Evolutionary conservation across 352 stramenopile species (phyloP), one percentile per base, ranked within the genome.

Genomic region (Globisporangium cystogenes): DNA sequence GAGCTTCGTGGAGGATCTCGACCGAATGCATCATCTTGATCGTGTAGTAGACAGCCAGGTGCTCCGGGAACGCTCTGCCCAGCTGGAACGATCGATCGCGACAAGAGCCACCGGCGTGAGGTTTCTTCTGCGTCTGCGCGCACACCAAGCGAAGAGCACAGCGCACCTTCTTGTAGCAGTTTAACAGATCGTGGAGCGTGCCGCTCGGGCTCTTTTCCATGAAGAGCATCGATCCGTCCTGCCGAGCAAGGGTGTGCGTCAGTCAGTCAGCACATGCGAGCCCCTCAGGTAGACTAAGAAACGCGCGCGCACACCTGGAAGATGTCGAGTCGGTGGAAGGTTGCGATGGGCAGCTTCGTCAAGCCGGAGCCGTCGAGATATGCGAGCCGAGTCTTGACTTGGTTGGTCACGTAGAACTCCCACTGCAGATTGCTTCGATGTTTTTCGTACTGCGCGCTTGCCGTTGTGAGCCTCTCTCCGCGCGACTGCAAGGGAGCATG

Each of bases 21-120:
- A 93, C 62, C 14, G 70, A 72, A n/a, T 61, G 64, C 10, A 95
- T 54, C 85, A 95, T 95, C 56, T 72, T 77, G 49, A 91, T 88
- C 26, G 75, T 59, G 44, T 94, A 95, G 53, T 90, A 82, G 26
- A 93, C 62, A 16, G 62, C 72, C 8, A 95, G 42, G 14, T 68
- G 65, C 67, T 95, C 85, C 8, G 82, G 82, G 61, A 93, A 90
- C 11, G 37, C 12, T 49, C 65, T 70, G 15, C 79, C 68, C 0
- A 64, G 37, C 82, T 92, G 47, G 2, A 20, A 29, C 11, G n/a
- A 51, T 43, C 29, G 24, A 42, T n/a, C 51, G 16, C 15, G 6
- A 21, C 11, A 15, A 2, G 12, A 45, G 31, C n/a, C n/a, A n/a
- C n/a, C n/a, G n/a, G n/a, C 20, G 31, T 41, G 46, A 29, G 46